phyloP scores from a whole-genome alignment of 2,329 filamentous ascomycete species.

The Fonsecaea nubica region DNA sequence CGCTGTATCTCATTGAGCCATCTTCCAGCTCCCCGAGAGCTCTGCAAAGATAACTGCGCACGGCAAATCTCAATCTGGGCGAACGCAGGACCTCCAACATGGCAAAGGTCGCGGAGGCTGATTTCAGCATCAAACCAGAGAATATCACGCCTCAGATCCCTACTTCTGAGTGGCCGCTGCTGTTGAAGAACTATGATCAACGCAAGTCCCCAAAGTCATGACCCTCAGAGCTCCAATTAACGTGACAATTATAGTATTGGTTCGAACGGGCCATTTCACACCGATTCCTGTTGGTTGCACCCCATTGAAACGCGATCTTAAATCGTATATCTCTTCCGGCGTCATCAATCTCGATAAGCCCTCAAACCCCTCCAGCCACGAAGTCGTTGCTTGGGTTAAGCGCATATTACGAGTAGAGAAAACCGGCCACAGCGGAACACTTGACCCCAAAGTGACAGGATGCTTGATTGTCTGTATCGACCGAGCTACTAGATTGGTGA shows the following conservation, averaged over 20 bases:
- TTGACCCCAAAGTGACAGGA: conserved; percentile 97
- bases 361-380: conserved; percentile 96
- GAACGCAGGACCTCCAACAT: conserved; percentile 30
- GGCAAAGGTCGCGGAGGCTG: conserved; percentile 60
- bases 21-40: not conserved
- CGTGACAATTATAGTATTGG: conserved; percentile 67
- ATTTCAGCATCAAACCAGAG: conserved; percentile 92
- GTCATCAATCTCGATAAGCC: conserved; percentile 99
- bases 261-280: conserved; percentile 95
- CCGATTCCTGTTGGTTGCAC: conserved; percentile 93
- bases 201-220: conserved; percentile 63
- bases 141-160: conserved; percentile 77
- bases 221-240: conserved; percentile 18
- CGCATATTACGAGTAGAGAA: conserved; percentile 93
- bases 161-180: conserved; percentile 88
- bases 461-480: conserved; percentile 96
- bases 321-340: conserved; percentile 95
- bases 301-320: conserved; percentile 90
- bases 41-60: not conserved
- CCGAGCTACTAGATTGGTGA: conserved; percentile 94
- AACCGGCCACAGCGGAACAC: conserved; percentile 96
- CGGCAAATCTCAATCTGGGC: conserved; percentile 11
- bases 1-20: not conserved
- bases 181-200: conserved; percentile 95
- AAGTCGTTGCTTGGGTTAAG: conserved; percentile 99